phyloP scores from a whole-genome alignment of 2,329 filamentous ascomycete genomes.

The Colletotrichum tropicale region DNA sequence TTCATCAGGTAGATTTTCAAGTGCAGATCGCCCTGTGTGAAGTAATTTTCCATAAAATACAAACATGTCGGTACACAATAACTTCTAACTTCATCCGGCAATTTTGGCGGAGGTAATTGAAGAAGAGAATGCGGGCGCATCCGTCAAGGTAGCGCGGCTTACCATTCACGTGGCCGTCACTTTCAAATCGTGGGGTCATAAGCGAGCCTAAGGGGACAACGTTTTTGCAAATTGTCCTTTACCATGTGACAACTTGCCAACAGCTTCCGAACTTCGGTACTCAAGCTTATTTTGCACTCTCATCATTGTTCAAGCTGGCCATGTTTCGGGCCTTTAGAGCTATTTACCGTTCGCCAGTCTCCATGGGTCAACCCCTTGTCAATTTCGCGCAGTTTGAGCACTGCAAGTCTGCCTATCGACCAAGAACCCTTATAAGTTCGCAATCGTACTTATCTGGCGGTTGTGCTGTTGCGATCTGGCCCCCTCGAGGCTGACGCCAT shows the following conservation, averaged over 20 bases:
- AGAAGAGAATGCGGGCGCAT: too few relatives aligned
- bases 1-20: not conserved
- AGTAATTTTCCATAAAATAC: not conserved
- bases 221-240: not conserved
- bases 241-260: not conserved
- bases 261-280: not conserved
- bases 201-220: not conserved
- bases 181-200: not conserved
- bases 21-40: not conserved
- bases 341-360: not conserved
- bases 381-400: not conserved
- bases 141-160: not conserved
- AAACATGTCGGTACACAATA: not conserved
- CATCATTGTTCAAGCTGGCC: not conserved
- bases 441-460: too few relatives aligned
- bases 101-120: not conserved
- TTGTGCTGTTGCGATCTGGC: not conserved
- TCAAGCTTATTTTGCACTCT: not conserved
- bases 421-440: too few relatives aligned
- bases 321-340: not conserved
- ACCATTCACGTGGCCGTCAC: not conserved
- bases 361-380: not conserved
- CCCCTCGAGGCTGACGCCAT: not conserved
- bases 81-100: not conserved
- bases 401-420: too few relatives aligned